A percentile compares a stretch with the other conserved stretches of the same genome.
phyloP scores from a whole-genome alignment of 345 rosid genomes.

The Arabis alpina region DNA sequence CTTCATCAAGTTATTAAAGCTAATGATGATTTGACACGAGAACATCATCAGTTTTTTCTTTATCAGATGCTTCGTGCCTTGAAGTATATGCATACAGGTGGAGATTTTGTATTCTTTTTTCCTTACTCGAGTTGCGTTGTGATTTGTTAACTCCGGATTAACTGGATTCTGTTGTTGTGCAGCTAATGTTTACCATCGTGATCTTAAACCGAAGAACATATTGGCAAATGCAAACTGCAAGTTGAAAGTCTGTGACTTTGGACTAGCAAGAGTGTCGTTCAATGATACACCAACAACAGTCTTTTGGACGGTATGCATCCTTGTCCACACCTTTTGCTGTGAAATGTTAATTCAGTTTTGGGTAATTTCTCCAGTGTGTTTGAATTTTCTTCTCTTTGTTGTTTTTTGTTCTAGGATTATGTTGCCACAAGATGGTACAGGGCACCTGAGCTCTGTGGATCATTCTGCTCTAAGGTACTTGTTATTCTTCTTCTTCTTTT shows the following conservation, averaged over 20 bases:
- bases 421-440: conserved; percentile 99
- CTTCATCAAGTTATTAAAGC: conserved; percentile 99
- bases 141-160: not conserved
- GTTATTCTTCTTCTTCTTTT: not conserved
- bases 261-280: conserved; percentile 92
- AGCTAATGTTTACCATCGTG: conserved; percentile 98
- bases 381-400: conserved; percentile 22
- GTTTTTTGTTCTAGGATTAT: conserved; percentile 65
- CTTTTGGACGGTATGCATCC: conserved; percentile 83
- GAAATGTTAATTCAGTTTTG: not conserved
- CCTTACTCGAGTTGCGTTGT: not conserved
- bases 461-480: conserved; percentile 92
- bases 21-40: conserved; percentile 93
- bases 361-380: conserved; percentile 16
- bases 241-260: conserved; percentile 95
- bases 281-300: conserved; percentile 86
- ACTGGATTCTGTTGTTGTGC: conserved; percentile 46
- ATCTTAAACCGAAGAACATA: conserved; percentile 97
- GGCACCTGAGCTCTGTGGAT: conserved; percentile 98
- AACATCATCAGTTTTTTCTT: conserved; percentile 97
- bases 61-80: conserved; percentile 97
- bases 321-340: conserved; percentile 3
- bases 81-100: conserved; percentile 98
- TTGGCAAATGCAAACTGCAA: conserved; percentile 98
- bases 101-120: not conserved